Conservation (phyloP, 2,329 filamentous ascomycete genomes). For the Paecilomyces formosus region DNA sequence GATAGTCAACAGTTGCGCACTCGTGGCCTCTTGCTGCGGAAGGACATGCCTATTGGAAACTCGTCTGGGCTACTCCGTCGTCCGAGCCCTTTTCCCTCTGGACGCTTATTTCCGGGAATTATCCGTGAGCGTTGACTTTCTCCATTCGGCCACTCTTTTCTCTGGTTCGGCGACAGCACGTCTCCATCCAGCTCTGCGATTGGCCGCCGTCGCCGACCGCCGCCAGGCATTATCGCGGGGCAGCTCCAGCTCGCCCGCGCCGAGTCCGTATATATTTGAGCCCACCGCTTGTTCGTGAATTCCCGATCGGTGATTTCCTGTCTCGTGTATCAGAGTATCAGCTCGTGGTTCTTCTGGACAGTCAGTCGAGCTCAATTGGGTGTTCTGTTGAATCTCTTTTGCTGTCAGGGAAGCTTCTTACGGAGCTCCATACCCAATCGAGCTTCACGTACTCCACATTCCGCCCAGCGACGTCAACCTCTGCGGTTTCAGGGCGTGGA, state of each 20-base stretch:
- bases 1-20: too few species aligned
- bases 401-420: not conserved
- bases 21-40: not conserved
- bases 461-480: not conserved
- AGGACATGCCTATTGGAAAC: not conserved
- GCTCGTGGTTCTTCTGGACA: not conserved
- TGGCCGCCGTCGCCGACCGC: conserved; percentile 18
- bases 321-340: not conserved
- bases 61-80: not conserved
- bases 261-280: not conserved
- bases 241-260: conserved; percentile 6
- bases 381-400: not conserved
- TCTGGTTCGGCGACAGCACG: not conserved
- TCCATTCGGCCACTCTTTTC: not conserved
- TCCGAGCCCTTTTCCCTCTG: not conserved
- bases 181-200: conserved; percentile 6
- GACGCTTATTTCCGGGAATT: not conserved
- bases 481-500: not conserved
- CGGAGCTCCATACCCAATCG: not conserved
- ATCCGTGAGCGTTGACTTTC: not conserved
- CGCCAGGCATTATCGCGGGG: conserved; percentile 14
- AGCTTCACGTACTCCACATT: not conserved
- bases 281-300: not conserved
- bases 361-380: not conserved
- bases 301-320: too few species aligned